A percentile compares a stretch with the other conserved stretches of the same genome.
Evolutionary conservation across 2,329 filamentous ascomycete genomes (phyloP).

Genomic region (Hyphodiscus sp.): DNA sequence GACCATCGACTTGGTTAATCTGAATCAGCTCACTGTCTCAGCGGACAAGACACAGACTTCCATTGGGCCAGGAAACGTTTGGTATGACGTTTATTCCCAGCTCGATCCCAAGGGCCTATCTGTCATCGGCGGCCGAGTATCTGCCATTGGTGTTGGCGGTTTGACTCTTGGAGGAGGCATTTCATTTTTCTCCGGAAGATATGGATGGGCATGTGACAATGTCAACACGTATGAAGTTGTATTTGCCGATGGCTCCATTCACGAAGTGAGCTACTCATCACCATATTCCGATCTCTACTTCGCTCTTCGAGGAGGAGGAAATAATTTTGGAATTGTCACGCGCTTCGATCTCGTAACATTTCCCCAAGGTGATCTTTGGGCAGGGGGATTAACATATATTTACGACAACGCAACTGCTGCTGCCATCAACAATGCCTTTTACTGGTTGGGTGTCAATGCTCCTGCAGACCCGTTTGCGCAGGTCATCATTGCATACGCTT

Average conservation of each 20-base stretch:
- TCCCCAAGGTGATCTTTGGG: conserved; percentile 16
- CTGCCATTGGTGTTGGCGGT: conserved; percentile 18
- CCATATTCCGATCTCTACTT: conserved; percentile 32
- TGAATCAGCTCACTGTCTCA: conserved; percentile 23
- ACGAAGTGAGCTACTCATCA: conserved; percentile 32
- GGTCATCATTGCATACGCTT: conserved; percentile 15
- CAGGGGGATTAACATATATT: conserved; percentile 6
- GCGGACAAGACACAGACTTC: conserved; percentile 24
- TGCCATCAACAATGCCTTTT: conserved; percentile 12
- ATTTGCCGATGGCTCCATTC: conserved; percentile 25
- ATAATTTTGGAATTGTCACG: conserved; percentile 28
- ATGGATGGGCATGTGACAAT: conserved; percentile 40
- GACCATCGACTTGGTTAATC: conserved; percentile 39
- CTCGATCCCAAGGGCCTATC: conserved; percentile 30
- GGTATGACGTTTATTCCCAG: conserved; percentile 33
- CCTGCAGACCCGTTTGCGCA: conserved; percentile 12
- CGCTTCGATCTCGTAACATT: conserved; percentile 38
- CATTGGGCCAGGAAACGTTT: conserved; percentile 34
- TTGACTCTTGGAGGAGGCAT: conserved; percentile 20
- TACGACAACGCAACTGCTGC: conserved; percentile 7
- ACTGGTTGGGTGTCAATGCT: conserved; percentile 9
- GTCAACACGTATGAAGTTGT: conserved; percentile 20
- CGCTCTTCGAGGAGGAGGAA: conserved; percentile 32
- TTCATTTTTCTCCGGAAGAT: conserved; percentile 25
- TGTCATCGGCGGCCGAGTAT: conserved; percentile 34